Conservation (phyloP, 768 basidiomycete species). For the Thelephora ganbajun region DNA sequence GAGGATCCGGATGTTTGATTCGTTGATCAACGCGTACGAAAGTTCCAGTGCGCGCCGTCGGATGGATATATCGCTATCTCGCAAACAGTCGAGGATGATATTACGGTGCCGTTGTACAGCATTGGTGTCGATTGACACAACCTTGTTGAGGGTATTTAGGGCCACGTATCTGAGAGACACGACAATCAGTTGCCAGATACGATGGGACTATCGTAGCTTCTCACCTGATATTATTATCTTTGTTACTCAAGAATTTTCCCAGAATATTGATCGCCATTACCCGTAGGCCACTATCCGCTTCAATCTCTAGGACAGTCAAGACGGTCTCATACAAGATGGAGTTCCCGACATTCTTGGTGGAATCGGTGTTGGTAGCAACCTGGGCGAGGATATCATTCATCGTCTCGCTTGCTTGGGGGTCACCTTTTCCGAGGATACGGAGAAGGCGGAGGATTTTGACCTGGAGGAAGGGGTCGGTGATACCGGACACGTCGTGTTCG, state of each 20-base stretch:
- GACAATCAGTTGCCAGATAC: neutral
- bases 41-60: constrained; percentile 91
- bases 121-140: constrained; percentile 94
- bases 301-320: constrained; percentile 89
- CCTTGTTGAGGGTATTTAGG: constrained; percentile 94
- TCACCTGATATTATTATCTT: constrained; percentile 97
- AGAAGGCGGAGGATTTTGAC: constrained; percentile 86
- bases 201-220: constrained; percentile 8
- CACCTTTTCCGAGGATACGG: constrained; percentile 76
- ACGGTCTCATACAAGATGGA: constrained; percentile 97
- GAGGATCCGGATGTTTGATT: constrained; percentile 83
- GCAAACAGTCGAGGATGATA: constrained; percentile 95
- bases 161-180: constrained; percentile 73
- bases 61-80: constrained; percentile 99
- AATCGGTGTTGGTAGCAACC: constrained; percentile 99
- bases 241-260: constrained; percentile 93
- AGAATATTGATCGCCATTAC: constrained; percentile 99
- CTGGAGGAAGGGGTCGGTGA: constrained; percentile 93
- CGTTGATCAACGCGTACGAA: constrained; percentile 94
- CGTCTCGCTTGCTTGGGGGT: constrained; percentile 76
- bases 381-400: constrained; percentile 99
- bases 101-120: constrained; percentile 97
- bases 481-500: constrained; percentile 98
- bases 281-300: constrained; percentile 87
- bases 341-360: constrained; percentile 95